Evolutionary conservation across 768 basidiomycete species (phyloP).

Genomic region (Rhizopogon rudus): DNA sequence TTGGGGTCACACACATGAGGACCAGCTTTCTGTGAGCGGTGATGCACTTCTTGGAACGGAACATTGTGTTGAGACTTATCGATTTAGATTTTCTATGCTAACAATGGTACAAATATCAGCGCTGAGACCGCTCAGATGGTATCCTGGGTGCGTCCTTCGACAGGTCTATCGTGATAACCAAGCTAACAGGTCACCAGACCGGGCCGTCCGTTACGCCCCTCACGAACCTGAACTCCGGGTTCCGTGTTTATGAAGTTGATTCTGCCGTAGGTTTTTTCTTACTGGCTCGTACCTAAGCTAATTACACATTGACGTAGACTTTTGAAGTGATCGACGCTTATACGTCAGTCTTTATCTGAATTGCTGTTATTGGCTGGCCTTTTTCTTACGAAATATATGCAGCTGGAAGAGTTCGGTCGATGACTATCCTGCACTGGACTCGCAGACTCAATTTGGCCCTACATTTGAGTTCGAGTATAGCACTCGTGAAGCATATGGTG

Average conservation of each 20-base stretch:
- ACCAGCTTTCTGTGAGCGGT: slow-evolving; percentile 54
- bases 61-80: not conserved
- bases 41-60: not conserved
- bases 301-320: slow-evolving; percentile 38
- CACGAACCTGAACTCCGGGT: slow-evolving; percentile 71
- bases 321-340: slow-evolving; percentile 76
- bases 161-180: slow-evolving; percentile 1
- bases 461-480: slow-evolving; percentile 61
- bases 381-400: not conserved
- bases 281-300: not conserved
- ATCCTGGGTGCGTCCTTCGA: slow-evolving; percentile 38
- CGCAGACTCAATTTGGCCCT: slow-evolving; percentile 53
- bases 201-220: slow-evolving; percentile 67
- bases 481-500: slow-evolving; percentile 64
- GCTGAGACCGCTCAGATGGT: slow-evolving; percentile 51
- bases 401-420: slow-evolving; percentile 67
- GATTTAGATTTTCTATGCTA: slow-evolving; percentile 61
- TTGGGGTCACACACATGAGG: slow-evolving; percentile 75
- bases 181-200: slow-evolving; percentile 36
- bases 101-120: slow-evolving; percentile 60
- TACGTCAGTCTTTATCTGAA: slow-evolving; percentile 45
- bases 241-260: slow-evolving; percentile 44
- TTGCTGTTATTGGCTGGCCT: not conserved
- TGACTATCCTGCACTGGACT: slow-evolving; percentile 52
- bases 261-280: slow-evolving; percentile 43